Evolutionary conservation across 768 basidiomycete genomes (phyloP), one percentile per base, ranked within the genome.

Genomic region (Cystofilobasidium bisporidii): DNA sequence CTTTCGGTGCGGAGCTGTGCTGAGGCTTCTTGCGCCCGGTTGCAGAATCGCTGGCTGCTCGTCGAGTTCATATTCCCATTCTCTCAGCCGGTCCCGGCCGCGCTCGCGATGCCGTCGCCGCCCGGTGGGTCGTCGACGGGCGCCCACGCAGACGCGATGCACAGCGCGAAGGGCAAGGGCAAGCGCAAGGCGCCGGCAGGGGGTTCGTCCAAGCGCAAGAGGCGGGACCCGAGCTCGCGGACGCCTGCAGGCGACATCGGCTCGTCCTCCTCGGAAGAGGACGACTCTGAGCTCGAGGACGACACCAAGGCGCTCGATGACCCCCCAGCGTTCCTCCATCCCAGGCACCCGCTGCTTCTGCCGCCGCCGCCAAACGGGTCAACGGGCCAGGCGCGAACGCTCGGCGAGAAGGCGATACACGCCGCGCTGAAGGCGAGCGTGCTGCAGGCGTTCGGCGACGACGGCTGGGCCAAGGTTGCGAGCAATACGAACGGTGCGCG

Each of bases 1-100:
- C 6, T 26, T 36, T 5, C 12, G 6, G 36, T 36, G n/a, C n/a
- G n/a, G n/a, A n/a, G n/a, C n/a, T 12, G 12, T 36, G 36, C 36
- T 36, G 36, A 36, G 6, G 6, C 36, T 5, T 36, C 36, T n/a
- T 36, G 53, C 24, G 12, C 18, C 57, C 58, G 38, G 38, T n/a
- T 43, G 63, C 53, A 91, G 89, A 92, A 91, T 75, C 83, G 91
- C 43, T 91, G 90, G 88, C 77, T 93, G 15, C 83, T 94, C 38
- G 85, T 91, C 64, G 90, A 94, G 76, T 86, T 93, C 73, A 82
- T 92, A 43, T 75, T 82, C 12, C 75, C 78, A 26, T 67, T 71
- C 10, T 68, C 67, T 53, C 67, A 68, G 45, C 53, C 67, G n/a
- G 61, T 62, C 60, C 55, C 66, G 36, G 60, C 60, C 38, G 45